Conservation (phyloP, 352 stramenopile genomes). For the Phytophthora chlamydospora region DNA sequence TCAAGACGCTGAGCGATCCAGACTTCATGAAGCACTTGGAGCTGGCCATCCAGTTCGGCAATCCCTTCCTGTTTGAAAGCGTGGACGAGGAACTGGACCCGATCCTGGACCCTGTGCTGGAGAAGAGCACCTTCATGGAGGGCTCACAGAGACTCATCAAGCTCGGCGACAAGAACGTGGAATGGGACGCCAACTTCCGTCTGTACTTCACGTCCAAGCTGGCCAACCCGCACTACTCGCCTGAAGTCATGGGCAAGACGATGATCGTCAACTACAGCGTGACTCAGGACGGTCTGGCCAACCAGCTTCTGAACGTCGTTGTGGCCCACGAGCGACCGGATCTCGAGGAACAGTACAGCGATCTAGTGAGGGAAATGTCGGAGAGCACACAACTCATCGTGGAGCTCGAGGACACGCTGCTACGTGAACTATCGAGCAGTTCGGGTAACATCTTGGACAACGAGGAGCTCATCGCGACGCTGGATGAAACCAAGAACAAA, state of each 20-base stretch:
- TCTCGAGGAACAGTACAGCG: conserved; percentile 93
- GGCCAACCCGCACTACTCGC: conserved; percentile 94
- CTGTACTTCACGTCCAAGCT: conserved; percentile 96
- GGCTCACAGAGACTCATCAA: conserved; percentile 91
- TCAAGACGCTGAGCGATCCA: conserved; percentile 93
- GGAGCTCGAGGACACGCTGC: conserved; percentile 91
- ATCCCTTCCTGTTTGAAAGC: conserved; percentile 95
- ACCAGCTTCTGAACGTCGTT: conserved; percentile 95
- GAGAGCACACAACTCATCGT: conserved; percentile 94
- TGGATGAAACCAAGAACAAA: conserved; percentile 96
- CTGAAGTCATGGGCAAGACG: conserved; percentile 96
- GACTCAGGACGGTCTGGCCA: conserved; percentile 91
- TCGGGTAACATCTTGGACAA: conserved; percentile 96
- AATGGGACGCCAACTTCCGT: conserved; percentile 94
- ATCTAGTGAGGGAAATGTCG: conserved; percentile 93
- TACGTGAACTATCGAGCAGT: conserved; percentile 90
- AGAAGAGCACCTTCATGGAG: conserved; percentile 94
- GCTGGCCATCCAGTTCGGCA: conserved; percentile 95
- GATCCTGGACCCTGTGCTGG: conserved; percentile 94
- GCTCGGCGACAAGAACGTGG: conserved; percentile 94
- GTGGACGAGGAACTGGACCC: conserved; percentile 95
- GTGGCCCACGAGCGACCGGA: conserved; percentile 93
- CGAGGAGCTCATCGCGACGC: conserved; percentile 93
- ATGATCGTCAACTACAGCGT: conserved; percentile 98
- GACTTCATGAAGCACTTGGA: conserved; percentile 97